phyloP scores from a whole-genome alignment of 2,329 filamentous ascomycete species.

The Penicillium decumbens region DNA sequence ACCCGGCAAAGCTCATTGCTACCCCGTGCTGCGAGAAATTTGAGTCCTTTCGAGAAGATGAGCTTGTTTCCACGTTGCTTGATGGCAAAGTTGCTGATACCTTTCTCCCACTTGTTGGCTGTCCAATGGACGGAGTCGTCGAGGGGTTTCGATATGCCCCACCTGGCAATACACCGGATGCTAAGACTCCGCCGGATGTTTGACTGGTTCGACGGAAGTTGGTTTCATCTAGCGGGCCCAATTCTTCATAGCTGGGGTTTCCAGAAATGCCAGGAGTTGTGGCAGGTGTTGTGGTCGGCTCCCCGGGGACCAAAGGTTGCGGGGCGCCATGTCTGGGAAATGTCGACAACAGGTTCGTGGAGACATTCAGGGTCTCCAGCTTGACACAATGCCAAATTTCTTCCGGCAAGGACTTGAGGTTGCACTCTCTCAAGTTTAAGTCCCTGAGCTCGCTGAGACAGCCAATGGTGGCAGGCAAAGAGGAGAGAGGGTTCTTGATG shows the following conservation, averaged over 20 bases:
- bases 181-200: conserved; percentile 69
- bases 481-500: conserved; percentile 80
- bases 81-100: conserved; percentile 73
- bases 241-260: conserved; percentile 72
- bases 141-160: conserved; percentile 67
- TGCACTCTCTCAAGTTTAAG: conserved; percentile 88
- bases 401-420: conserved; percentile 77
- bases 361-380: conserved; percentile 87
- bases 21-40: conserved; percentile 72
- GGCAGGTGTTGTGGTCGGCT: conserved; percentile 42
- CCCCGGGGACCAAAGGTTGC: conserved; percentile 60
- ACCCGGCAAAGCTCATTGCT: conserved; percentile 80
- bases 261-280: conserved; percentile 50
- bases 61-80: conserved; percentile 52
- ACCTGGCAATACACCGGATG: conserved; percentile 68
- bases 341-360: conserved; percentile 83
- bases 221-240: conserved; percentile 61
- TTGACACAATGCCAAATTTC: conserved; percentile 96
- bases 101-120: conserved; percentile 69
- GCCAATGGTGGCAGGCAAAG: conserved; percentile 81
- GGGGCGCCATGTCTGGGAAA: conserved; percentile 76
- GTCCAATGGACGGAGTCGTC: conserved; percentile 68
- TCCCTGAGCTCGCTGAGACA: conserved; percentile 78
- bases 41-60: conserved; percentile 75
- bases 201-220: conserved; percentile 74